phyloP scores from a whole-genome alignment of 176 grass and related monocot genomes.

The Miscanthus lutarioriparius region DNA sequence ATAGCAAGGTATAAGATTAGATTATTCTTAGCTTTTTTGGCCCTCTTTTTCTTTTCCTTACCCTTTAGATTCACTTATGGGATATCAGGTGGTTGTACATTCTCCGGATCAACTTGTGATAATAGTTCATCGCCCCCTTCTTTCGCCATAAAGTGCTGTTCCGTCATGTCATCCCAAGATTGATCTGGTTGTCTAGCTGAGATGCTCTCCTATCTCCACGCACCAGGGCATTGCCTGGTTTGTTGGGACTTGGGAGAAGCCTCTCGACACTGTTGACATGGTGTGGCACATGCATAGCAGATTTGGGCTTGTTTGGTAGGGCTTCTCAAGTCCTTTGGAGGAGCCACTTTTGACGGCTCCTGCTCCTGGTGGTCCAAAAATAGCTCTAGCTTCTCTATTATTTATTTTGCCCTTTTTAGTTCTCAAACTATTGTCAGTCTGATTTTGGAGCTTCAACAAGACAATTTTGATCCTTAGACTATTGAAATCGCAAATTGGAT shows the following conservation, averaged over 20 bases:
- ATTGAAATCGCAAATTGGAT: too few species aligned
- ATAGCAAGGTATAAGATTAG: constrained; percentile 69
- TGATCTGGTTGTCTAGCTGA: not conserved
- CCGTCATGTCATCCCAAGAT: not conserved
- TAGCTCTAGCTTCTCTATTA: too few species aligned
- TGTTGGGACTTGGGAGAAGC: not conserved
- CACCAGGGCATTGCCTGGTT: not conserved
- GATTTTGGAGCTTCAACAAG: too few species aligned
- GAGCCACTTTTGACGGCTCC: too few species aligned
- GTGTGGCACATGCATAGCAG: not conserved
- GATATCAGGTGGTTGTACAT: constrained; percentile 57
- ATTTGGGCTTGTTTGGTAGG: too few species aligned
- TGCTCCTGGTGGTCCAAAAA: too few species aligned
- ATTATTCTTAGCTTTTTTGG: constrained; percentile 49
- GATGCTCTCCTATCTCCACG: not conserved
- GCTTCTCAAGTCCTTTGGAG: too few species aligned
- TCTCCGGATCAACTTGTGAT: constrained; percentile 49
- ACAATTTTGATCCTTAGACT: too few species aligned
- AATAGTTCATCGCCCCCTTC: constrained; percentile 41
- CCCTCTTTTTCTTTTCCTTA: not conserved
- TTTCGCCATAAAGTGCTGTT: constrained; percentile 17
- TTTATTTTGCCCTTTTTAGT: too few species aligned
- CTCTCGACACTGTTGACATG: too few species aligned
- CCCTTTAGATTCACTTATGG: constrained; percentile 28
- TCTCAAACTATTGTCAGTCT: too few species aligned